Conservation (phyloP, 2,329 filamentous ascomycete genomes). For the Chaetomium sp. region DNA sequence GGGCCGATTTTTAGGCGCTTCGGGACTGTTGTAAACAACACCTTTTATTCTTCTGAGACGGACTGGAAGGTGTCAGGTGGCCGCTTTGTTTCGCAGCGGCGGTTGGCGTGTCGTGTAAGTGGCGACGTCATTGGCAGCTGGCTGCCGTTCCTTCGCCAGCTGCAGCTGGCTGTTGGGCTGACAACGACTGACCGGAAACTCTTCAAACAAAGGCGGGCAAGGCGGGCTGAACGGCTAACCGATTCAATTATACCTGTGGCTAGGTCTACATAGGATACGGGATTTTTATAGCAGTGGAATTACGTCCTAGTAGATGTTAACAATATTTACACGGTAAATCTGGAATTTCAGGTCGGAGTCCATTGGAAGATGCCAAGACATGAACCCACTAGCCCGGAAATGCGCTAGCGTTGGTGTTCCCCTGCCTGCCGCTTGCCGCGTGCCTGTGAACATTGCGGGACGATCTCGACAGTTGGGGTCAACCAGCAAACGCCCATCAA, state of each 20-base stretch:
- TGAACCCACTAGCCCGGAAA: not conserved
- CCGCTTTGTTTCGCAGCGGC: not conserved
- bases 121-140: slow-evolving; percentile 25
- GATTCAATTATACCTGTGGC: too few species aligned
- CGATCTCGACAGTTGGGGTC: slow-evolving; percentile 4
- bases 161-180: not conserved
- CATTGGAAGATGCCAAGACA: not conserved
- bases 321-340: too few species aligned
- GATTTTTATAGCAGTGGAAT: too few species aligned
- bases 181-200: too few species aligned
- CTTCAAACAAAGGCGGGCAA: too few species aligned
- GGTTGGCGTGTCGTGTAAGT: slow-evolving; percentile 9
- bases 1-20: too few species aligned
- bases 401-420: not conserved
- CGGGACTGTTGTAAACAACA: too few species aligned
- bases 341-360: too few species aligned
- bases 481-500: slow-evolving; percentile 6
- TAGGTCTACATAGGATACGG: too few species aligned
- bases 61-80: slow-evolving; percentile 3
- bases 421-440: slow-evolving; percentile 10
- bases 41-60: not conserved
- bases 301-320: too few species aligned
- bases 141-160: slow-evolving; percentile 5
- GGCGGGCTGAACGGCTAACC: too few species aligned
- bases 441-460: slow-evolving; percentile 10